Evolutionary conservation across 1,284 basidiomycete species (phyloP), one percentile per base, ranked within the genome.

Genomic region (Malassezia pachydermatis): DNA sequence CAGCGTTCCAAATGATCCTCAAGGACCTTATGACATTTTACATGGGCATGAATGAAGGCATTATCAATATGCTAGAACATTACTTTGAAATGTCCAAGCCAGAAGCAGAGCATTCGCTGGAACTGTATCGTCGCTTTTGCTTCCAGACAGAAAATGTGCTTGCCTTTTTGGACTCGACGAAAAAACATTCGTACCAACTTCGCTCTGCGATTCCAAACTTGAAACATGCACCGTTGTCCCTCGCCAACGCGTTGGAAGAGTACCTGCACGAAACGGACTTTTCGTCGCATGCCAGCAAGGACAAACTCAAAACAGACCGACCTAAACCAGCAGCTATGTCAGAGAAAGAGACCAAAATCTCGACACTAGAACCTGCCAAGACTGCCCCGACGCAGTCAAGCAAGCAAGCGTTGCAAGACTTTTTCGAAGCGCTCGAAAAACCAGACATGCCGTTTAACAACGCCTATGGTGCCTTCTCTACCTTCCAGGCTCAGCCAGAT

Each of bases 31-130:
- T 98, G 40, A 86, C 94, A 48, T 77, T 98, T 16, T 96, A 96
- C 73, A 90, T 94, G 67, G 89, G 88, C 3, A 84, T 88, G 53
- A 99, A 99, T 65, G 92, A 99, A 70, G 92, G 92, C 48, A 87
- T 96, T 40, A 94, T 95, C 75, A 98, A 96, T 71, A 82, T 96
- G 29, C 58, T 58, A 86, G 94, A 96, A 70, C 86, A 94, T 74
- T 99, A 96, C 74, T 96, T 98, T 68, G 92, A 96, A 70, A 98
- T 98, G 94, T 88, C 88, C 3, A 84, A 86, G 59, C 74, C 83
- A 19, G 92, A 98, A 71, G 94, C 92, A 0, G 77, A 80, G 45
- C 81, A 85, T 29, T 85, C 94, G 2, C 79, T 98, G 27, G 76
- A 77, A 25, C 83, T 96, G 55, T 99, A 99, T 76, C 86, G 88